Evolutionary conservation across 1,284 basidiomycete genomes (phyloP), one percentile per base, ranked within the genome.

Genomic region (Ustilago trichophora): DNA sequence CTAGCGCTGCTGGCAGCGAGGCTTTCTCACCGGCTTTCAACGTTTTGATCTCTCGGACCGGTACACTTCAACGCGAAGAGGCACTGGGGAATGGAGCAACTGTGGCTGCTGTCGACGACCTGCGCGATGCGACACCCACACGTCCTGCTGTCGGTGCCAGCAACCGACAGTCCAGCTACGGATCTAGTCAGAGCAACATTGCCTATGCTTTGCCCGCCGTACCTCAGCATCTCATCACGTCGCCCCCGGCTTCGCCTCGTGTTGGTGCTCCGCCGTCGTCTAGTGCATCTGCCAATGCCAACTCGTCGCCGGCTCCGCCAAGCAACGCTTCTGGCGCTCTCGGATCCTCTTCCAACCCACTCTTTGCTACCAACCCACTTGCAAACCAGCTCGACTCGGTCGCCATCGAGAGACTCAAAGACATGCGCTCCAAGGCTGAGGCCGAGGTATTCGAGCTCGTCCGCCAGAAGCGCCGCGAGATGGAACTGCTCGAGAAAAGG

Each of bases 401-500:
- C 13, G 70, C 66, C 19, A 50, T 69, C 29, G 66, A 69, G n/a
- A 52, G 54, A 25, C 62, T 73, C 31, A 64, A 64, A 19, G 64
- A 66, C 19, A 41, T 69, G 54, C 60, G 70, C 12, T 46, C 66
- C 34, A 69, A 62, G 24, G 70, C 70, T 4, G 70, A 73, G 34
- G 66, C 66, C 4, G 66, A 73, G 38, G 54, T 73, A 6, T 63
- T 69, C n/a, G 62, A 73, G 34, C 54, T 73, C 18, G 62, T 73
- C 3, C 56, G 66, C 10, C 60, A 65, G 34, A 69, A 66, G 66
- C 50, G 66, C 15, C 52, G 70, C 36, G 70, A 73, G 55, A 62
- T 73, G 59, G 70, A 73, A 43, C 51, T 27, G 16, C 43, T 73
- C 21, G 59, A 69, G 27, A 69, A 65, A 51, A 46, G 70, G 6